Evolutionary conservation across 1,284 basidiomycete genomes (phyloP).

Genomic region (Tylopilus sp.): DNA sequence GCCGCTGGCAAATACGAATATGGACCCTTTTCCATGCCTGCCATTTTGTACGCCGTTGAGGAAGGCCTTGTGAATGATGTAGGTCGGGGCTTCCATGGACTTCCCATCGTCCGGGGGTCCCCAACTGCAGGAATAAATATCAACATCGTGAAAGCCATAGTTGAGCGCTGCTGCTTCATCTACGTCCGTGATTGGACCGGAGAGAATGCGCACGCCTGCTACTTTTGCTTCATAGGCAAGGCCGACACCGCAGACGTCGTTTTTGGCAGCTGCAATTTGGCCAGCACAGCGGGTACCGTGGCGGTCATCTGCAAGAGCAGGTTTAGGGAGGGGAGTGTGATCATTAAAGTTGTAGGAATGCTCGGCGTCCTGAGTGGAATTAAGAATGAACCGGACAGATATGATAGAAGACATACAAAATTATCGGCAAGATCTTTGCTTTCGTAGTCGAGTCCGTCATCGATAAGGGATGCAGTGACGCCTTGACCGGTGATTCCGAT

Average conservation of each 20-base stretch:
- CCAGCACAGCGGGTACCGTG: constrained; percentile 98
- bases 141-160: constrained; percentile 86
- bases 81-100: constrained; percentile 92
- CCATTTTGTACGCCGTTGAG: constrained; percentile 93
- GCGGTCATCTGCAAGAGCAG: constrained; percentile 86
- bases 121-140: constrained; percentile 95
- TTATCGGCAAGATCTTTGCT: constrained; percentile 85
- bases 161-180: constrained; percentile 97
- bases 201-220: constrained; percentile 92
- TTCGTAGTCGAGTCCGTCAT: constrained; percentile 92
- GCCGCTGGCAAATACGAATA: constrained; percentile 97
- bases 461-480: constrained; percentile 85
- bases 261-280: constrained; percentile 95
- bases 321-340: constrained; percentile 82
- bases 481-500: constrained; percentile 84
- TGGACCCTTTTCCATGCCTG: constrained; percentile 82
- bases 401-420: constrained; percentile 64
- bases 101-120: constrained; percentile 94
- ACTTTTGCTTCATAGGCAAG: constrained; percentile 91
- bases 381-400: constrained; percentile 1
- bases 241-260: constrained; percentile 92
- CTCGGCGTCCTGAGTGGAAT: constrained; percentile 61
- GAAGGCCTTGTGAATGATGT: constrained; percentile 91
- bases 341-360: constrained; percentile 98
- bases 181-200: constrained; percentile 94